A percentile compares a stretch with the other conserved stretches of the same genome.
phyloP scores from a whole-genome alignment of 2,329 filamentous ascomycete species.

The Talaromyces albobiverticillius region DNA sequence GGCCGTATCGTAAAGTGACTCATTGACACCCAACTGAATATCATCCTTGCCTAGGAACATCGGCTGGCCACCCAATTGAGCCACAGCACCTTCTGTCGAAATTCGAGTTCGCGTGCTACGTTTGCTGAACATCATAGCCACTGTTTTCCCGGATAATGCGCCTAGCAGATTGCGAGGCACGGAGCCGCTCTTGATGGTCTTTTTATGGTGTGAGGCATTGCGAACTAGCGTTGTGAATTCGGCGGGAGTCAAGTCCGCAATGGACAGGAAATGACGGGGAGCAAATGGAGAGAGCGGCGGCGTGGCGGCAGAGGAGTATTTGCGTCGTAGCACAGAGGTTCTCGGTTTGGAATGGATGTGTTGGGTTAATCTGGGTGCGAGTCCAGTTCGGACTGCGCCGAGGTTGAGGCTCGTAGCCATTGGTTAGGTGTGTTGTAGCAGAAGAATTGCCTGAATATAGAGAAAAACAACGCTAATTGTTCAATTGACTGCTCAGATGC shows the following conservation, averaged over 20 bases:
- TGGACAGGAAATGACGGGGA: constrained; percentile 87
- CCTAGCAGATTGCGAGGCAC: constrained; percentile 59
- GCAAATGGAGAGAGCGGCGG: constrained; percentile 55
- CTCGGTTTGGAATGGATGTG: constrained; percentile 23
- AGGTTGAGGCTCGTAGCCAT: constrained; percentile 17
- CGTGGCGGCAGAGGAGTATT: constrained; percentile 33
- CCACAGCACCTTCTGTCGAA: constrained; percentile 86
- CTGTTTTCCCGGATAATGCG: constrained; percentile 69
- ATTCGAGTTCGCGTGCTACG: constrained; percentile 89
- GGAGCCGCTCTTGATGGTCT: constrained; percentile 68
- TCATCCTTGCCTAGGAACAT: constrained; percentile 97
- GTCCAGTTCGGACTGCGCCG: constrained; percentile 12
- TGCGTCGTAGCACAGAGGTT: constrained; percentile 29
- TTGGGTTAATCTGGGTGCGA: constrained; percentile 22
- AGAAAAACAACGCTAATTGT: too few relatives aligned
- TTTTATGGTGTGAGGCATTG: constrained; percentile 76
- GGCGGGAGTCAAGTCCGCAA: constrained; percentile 74
- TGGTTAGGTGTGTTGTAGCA: background rate
- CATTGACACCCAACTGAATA: constrained; percentile 92
- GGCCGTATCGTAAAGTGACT: constrained; percentile 89
- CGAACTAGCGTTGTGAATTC: constrained; percentile 81
- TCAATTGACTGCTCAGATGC: background rate
- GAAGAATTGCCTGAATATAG: background rate
- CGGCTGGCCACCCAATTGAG: constrained; percentile 83
- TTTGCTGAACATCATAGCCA: constrained; percentile 97